phyloP scores from a whole-genome alignment of 805 yeast species.

The Alloascoidea africana region DNA sequence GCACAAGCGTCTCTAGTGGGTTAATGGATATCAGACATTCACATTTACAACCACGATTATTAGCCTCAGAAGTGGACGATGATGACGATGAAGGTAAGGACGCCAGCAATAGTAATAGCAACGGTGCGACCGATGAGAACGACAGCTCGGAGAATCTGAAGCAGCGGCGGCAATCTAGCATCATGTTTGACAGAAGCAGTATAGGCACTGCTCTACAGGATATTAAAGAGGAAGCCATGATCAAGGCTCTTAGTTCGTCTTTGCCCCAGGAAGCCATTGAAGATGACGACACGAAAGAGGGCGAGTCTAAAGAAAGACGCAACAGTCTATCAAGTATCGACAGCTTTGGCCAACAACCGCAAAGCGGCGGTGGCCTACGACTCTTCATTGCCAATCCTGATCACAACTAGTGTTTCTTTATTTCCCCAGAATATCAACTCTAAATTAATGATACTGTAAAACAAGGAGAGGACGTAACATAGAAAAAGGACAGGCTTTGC shows the following conservation, averaged over 20 bases:
- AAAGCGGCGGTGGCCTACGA: conserved; percentile 8
- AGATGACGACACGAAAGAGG: conserved; percentile 9
- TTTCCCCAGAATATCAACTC: too few species aligned
- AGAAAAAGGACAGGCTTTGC: too few species aligned
- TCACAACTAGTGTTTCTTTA: too few species aligned
- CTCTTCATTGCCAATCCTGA: conserved; percentile 24
- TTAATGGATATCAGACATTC: conserved; percentile 22
- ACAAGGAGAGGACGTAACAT: too few species aligned
- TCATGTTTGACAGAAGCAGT: too few species aligned
- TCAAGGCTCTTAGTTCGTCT: conserved; percentile 2
- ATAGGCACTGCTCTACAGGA: too few species aligned
- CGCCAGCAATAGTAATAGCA: conserved; percentile 3
- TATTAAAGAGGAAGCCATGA: conserved; percentile 1
- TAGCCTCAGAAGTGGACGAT: conserved; percentile 67
- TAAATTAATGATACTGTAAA: too few species aligned
- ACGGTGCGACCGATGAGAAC: conserved; percentile 2
- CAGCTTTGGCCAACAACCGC: too few species aligned
- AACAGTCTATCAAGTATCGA: conserved; percentile 2
- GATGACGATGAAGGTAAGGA: conserved; percentile 22
- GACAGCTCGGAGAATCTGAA: conserved; percentile 1
- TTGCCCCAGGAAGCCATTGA: conserved; percentile 10
- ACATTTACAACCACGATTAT: conserved; percentile 37
- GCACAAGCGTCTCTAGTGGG: conserved; percentile 15
- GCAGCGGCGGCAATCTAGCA: background rate
- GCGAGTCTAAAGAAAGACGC: conserved; percentile 1